Base-by-base conservation (phyloP, 2,329 filamentous ascomycete genomes). In the Mollisiaceae sp. region DNA sequence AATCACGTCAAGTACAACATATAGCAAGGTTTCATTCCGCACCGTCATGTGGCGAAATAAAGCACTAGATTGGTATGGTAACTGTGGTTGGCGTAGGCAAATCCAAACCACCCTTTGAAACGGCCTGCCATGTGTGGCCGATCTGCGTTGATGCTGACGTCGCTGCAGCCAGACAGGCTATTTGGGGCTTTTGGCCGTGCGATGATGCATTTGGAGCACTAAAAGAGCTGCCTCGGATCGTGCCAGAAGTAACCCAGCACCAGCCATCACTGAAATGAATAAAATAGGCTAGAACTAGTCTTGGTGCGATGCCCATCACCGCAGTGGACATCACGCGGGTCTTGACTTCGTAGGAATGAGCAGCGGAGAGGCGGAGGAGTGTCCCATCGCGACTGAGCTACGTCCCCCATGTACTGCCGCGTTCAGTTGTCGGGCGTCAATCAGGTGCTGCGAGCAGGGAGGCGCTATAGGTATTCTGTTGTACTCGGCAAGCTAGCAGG, bases 171-270 rank as follows among this genome's bases (percentile, higher is more conserved):
- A 41, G 36, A 35, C 55, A 57, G 35, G 36, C 55, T 57, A 22
- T 57, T 39, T 39, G 32, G 18, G 24, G 20, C 18, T 14, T 39
- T 39, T 27, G 50, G 24, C 50, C 24, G 50, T 54, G 22, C 45
- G 22, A 54, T 43, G 39, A 43, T 35, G 32, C 39, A 43, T 41
- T 62, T 62, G 39, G 60, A 18, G 15, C 54, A 50, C 60, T 62
- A 62, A 39, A 45, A 62, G 24, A 11, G 47, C 52, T 57, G 60
- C 60, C 52, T 62, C 60, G 60, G 52, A 58, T 62, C 60, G 60
- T 57, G 38, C 60, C 54, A 62, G 39, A 61, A 27, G 20, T 52
- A 52, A 56, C 18, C 54, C 55, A 24, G 27, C 55, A 57, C 54
- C 55, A 24, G 27, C 55, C 39, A 9, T 57, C 55, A 57, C 32